Base-by-base conservation (phyloP, 2,329 filamentous ascomycete species). In the Stylonectria norvegica region DNA sequence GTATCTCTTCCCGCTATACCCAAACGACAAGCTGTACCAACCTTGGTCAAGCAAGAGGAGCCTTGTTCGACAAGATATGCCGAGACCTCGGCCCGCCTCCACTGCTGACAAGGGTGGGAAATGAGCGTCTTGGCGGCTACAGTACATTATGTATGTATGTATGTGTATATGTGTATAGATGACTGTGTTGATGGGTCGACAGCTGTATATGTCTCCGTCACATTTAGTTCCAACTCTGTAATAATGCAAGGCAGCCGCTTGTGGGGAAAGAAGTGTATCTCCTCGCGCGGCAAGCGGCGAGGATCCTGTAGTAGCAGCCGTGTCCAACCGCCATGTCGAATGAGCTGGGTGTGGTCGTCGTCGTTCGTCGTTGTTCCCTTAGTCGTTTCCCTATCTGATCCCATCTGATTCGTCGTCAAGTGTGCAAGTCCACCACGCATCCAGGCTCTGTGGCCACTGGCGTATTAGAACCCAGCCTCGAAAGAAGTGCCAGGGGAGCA, bases 291-390 rank as follows among this genome's bases (percentile, higher is more conserved):
- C 36, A 40, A 37, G 48, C 30, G 34, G 34, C 35, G 48, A 36
- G 42, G 45, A 14, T n/a, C 43, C 31, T 50, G 36, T 42, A 52
- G 52, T 52, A 43, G 48, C 43, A 47, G 52, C 39, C 44, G 44
- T 52, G 48, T 50, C 45, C 50, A 25, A 50, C 47, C 44, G 53
- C 53, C 46, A 38, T 44, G 43, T 35, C 22, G 28, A 42, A 49
- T 47, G 53, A 48, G 52, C n/a, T 39, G 48, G 52, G 43, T 49
- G 42, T 30, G 36, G 37, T 52, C 47, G 46, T 44, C 52, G 48
- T 55, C 43, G 51, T 47, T 52, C 50, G 47, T 56, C 46, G 48
- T 49, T 43, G 35, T 40, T 40, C 42, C 28, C 20, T 42, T 43
- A 28, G 38, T 32, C 25, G n/a, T 38, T 30, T 20, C 38, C 32